phyloP scores from a whole-genome alignment of 2,329 filamentous ascomycete genomes.

The Pochonia chlamydosporia region DNA sequence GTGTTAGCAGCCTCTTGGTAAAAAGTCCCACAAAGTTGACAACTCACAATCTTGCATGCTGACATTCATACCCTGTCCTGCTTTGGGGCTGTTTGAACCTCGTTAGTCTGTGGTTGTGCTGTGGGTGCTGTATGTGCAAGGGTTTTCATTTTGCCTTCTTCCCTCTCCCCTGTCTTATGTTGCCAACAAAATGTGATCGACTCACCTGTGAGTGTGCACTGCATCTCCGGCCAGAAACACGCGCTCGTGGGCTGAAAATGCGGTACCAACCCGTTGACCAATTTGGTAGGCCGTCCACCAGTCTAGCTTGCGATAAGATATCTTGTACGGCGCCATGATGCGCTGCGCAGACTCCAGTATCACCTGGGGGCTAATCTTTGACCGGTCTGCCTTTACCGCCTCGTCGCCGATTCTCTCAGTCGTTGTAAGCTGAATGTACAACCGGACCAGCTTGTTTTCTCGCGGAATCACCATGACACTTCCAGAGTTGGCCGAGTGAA shows the following conservation, averaged over 20 bases:
- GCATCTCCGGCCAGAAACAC: slow-evolving; percentile 64
- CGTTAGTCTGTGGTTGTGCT: too few species aligned
- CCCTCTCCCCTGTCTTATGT: too few species aligned
- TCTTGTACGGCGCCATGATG: slow-evolving; percentile 61
- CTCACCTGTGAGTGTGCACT: slow-evolving; percentile 43
- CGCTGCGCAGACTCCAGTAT: slow-evolving; percentile 58
- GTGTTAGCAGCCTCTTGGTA: too few species aligned
- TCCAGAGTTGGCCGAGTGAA: slow-evolving; percentile 51
- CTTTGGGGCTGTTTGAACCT: too few species aligned
- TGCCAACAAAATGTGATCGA: too few species aligned
- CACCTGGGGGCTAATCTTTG: slow-evolving; percentile 57
- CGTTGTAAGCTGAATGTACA: slow-evolving; percentile 60
- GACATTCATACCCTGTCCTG: slow-evolving; percentile 68
- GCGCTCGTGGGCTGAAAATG: slow-evolving; percentile 49
- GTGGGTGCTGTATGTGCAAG: too few species aligned
- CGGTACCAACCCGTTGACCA: slow-evolving; percentile 55
- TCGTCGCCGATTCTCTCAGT: too few species aligned
- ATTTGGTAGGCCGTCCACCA: slow-evolving; percentile 50
- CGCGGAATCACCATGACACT: slow-evolving; percentile 61
- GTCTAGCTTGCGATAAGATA: slow-evolving; percentile 58
- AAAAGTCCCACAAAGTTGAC: too few species aligned
- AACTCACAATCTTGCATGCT: slow-evolving; percentile 59
- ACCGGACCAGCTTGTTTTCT: slow-evolving; percentile 55
- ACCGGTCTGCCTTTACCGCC: too few species aligned
- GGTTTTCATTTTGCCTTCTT: too few species aligned